Conservation (phyloP, 208 protist species). For the Angomonas ambiguus region DNA sequence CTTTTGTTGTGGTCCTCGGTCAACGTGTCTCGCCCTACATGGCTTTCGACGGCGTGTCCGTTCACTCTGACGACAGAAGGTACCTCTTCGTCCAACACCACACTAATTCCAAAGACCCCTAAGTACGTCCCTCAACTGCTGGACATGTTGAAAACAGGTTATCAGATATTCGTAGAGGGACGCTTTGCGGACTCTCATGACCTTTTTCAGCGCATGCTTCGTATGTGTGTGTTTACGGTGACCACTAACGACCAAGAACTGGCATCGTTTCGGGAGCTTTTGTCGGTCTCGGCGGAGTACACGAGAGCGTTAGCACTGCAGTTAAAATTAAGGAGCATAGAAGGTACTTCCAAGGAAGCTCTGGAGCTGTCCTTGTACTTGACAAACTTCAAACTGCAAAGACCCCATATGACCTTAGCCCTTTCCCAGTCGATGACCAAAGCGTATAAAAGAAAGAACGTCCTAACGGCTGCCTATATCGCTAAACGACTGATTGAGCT, state of each 20-base stretch:
- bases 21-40: conserved; percentile 46
- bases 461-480: conserved; percentile 85
- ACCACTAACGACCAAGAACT: conserved; percentile 60
- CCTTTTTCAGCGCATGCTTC: conserved; percentile 82
- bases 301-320: conserved; percentile 70
- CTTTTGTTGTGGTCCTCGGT: conserved; percentile 77
- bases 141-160: conserved; percentile 62
- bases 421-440: conserved; percentile 93
- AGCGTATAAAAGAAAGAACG: conserved; percentile 92
- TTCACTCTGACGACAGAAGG: conserved; percentile 37
- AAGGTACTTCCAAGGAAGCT: conserved; percentile 34
- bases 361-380: conserved; percentile 97
- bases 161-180: conserved; percentile 84
- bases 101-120: conserved; percentile 36
- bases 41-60: conserved; percentile 30
- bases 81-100: conserved; percentile 29
- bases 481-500: conserved; percentile 93
- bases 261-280: conserved; percentile 45
- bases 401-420: conserved; percentile 85
- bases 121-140: conserved; percentile 70
- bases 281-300: conserved; percentile 64
- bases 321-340: conserved; percentile 61
- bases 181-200: conserved; percentile 87
- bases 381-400: conserved; percentile 95
- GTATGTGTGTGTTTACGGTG: conserved; percentile 71